phyloP scores from a whole-genome alignment of 1,284 basidiomycete species.

The Pascua guehoae region DNA sequence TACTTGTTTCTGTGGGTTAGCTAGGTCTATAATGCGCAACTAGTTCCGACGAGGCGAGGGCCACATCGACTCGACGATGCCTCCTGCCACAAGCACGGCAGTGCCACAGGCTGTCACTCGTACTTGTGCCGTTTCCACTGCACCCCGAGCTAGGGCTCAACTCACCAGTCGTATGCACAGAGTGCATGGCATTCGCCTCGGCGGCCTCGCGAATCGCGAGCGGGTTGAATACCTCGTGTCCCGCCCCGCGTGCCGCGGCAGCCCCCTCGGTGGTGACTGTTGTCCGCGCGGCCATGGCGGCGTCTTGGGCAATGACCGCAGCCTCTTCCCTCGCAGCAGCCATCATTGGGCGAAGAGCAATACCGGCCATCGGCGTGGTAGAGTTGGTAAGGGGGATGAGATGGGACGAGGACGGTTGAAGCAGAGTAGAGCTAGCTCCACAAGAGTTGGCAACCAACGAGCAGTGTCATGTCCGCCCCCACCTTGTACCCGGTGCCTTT shows the following conservation, averaged over 20 bases:
- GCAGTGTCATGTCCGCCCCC: no score
- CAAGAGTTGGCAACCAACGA: no score
- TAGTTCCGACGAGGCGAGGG: no score
- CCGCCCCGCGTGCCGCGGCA: constrained; percentile 20
- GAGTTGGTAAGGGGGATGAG: neutral
- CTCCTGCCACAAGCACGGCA: no score
- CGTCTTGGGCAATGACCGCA: constrained; percentile 28
- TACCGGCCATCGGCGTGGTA: constrained; percentile 13
- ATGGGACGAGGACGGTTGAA: neutral
- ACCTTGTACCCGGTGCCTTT: no score
- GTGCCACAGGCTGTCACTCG: no score
- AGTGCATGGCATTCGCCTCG: constrained; percentile 29
- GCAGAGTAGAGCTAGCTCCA: no score
- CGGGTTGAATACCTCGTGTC: constrained; percentile 30
- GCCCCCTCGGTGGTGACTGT: constrained; percentile 27
- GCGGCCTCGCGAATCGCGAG: constrained; percentile 34
- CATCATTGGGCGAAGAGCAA: constrained; percentile 37
- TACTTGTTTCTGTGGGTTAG: neutral
- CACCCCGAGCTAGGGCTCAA: neutral
- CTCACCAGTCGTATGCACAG: constrained; percentile 14
- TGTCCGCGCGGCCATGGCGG: constrained; percentile 26
- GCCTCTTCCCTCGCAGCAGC: constrained; percentile 40
- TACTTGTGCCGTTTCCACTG: neutral
- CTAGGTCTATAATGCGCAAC: no score
- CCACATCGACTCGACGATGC: no score